Evolutionary conservation across 2,329 filamentous ascomycete genomes (phyloP), one percentile per base, ranked within the genome.

Genomic region (Cercospora sp.): DNA sequence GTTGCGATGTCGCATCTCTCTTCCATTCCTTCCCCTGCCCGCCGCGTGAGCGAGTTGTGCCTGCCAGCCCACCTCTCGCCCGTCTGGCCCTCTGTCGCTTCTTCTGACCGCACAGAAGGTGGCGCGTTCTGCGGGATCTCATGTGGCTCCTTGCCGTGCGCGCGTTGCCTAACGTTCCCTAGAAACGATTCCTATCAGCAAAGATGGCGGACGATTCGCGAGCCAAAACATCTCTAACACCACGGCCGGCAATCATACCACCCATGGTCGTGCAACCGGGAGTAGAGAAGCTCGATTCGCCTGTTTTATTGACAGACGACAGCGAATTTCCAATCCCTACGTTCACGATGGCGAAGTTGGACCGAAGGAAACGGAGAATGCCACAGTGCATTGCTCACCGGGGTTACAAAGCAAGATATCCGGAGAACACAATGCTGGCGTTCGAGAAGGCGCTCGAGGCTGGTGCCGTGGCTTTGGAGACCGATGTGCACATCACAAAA

Each of bases 371-470:
- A 65, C 67, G 74, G 30, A 75, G 73, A 61, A 78, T 88, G 60
- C 91, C 92, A 1, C 90, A 92, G 77, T 86, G 88, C 65, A 92
- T 95, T 70, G 91, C 90, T 1, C 92, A 94, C 81, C 85, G 92
- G 66, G 92, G 92, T 55, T 93, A 90, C 84, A 94, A 92, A 77
- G 88, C 89, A 0, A 84, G 85, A 62, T 91, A 86, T 72, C 93
- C 94, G 0, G 94, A 98, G 79, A 98, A 98, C 80, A 91, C 91
- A 1, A 88, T 97, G 85, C 86, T 84, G 16, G 91, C 91, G 7
- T 96, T 97, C 80, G 83, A 83, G 66, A 90, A 86, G 30, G 94
- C 93, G 1, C 85, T 94, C 2, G 82, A 87, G 33, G 89, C 88
- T 18, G 92, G 92, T 20, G 88, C 91, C 0, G 87, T 96, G 74